These are phyloP conservation scores for Sherardia arvensis DNA, from an alignment of 257 asterid genomes.

Conservation along the genomic window DNA sequence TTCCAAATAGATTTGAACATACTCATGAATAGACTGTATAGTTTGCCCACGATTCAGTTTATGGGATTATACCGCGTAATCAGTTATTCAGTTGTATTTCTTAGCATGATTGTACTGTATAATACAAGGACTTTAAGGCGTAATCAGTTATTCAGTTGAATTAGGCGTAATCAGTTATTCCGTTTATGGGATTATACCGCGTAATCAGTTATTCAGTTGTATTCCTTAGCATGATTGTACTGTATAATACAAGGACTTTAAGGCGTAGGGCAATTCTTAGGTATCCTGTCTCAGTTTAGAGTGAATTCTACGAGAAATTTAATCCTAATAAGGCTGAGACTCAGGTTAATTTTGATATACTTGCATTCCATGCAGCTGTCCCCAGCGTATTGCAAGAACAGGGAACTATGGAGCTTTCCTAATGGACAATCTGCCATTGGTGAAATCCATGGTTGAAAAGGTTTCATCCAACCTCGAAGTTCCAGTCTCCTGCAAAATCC, in stretches of 20 bases:
- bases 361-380: constrained; percentile 47
- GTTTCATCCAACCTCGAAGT: constrained; percentile 57
- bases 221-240: not conserved
- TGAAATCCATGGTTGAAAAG: constrained; percentile 76
- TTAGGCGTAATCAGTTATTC: not conserved
- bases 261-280: no score
- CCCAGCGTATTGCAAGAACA: constrained; percentile 86
- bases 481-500: constrained; percentile 91
- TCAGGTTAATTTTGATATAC: constrained; percentile 2
- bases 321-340: constrained; percentile 1
- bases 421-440: constrained; percentile 89
- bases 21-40: not conserved
- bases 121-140: no score
- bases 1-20: not conserved
- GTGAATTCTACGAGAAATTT: not conserved
- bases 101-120: not conserved
- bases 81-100: not conserved
- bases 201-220: not conserved
- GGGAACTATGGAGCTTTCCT: constrained; percentile 94
- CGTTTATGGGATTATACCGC: no score
- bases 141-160: not conserved
- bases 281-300: no score
- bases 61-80: no score
- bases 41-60: not conserved
- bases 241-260: no score